Evolutionary conservation across 2,329 filamentous ascomycete genomes (phyloP).

Genomic region (Rachicladosporium sp.): DNA sequence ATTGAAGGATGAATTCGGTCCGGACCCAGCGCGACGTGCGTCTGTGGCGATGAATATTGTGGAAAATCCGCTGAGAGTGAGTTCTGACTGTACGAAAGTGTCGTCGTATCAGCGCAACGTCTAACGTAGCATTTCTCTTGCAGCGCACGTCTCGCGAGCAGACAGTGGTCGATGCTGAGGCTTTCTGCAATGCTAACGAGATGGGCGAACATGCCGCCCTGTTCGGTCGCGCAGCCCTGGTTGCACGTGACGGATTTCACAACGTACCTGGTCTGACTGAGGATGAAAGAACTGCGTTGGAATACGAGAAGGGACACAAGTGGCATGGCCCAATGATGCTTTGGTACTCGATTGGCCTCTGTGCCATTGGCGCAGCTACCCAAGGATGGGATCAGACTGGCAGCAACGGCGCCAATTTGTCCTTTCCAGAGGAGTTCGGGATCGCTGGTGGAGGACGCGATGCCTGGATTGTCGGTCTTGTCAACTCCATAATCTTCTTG

Average conservation of each 20-base stretch:
- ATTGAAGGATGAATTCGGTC: too few relatives aligned
- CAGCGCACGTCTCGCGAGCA: conserved; percentile 24
- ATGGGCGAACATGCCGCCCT: conserved; percentile 27
- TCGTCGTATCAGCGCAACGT: too few relatives aligned
- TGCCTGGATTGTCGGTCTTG: conserved; percentile 28
- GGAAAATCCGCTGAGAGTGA: conserved; percentile 34
- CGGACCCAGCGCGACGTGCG: conserved; percentile 17
- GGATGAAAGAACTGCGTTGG: conserved; percentile 47
- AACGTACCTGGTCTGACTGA: conserved; percentile 46
- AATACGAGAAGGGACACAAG: conserved; percentile 52
- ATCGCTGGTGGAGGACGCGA: conserved; percentile 8
- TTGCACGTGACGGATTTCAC: conserved; percentile 57
- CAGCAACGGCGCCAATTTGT: conserved; percentile 21
- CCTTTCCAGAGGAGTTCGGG: conserved; percentile 14
- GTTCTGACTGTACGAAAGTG: conserved; percentile 2
- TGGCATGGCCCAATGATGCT: conserved; percentile 53
- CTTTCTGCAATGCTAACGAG: conserved; percentile 21
- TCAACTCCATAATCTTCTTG: conserved; percentile 42
- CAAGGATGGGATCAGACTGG: conserved; percentile 23
- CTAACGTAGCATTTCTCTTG: not conserved
- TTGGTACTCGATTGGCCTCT: conserved; percentile 48
- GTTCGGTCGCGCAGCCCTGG: conserved; percentile 42
- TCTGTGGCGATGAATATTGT: conserved; percentile 36
- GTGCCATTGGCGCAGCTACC: conserved; percentile 20
- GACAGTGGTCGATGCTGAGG: conserved; percentile 22